A percentile compares a stretch with the other conserved stretches of the same genome.
Evolutionary conservation across 257 asterid genomes (phyloP).

Genomic region (Rauvolfia tetraphylla): DNA sequence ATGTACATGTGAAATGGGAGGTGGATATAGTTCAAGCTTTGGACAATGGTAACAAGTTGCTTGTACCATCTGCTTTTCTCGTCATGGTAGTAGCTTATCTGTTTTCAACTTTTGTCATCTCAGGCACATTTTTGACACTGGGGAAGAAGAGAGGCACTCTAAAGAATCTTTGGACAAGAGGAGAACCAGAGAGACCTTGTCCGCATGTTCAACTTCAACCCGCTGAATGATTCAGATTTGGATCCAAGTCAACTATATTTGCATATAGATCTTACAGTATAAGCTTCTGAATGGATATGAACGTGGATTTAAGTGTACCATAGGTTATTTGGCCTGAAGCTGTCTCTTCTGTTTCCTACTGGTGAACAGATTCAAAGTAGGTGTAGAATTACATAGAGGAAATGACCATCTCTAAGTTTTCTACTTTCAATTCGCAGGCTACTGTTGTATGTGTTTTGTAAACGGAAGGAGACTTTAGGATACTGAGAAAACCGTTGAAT

Average conservation of each 20-base stretch:
- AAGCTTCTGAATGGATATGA: background rate
- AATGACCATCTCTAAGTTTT: background rate
- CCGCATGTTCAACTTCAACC: constrained; percentile 53
- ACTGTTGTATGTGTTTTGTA: background rate
- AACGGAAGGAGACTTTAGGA: background rate
- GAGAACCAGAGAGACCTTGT: constrained; percentile 84
- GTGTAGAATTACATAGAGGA: background rate
- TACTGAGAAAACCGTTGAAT: background rate
- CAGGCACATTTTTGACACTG: constrained; percentile 74
- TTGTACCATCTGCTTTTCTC: background rate
- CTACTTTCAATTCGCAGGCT: constrained; percentile 5
- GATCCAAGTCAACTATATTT: background rate
- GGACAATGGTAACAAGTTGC: background rate
- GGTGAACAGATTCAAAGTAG: constrained; percentile 11
- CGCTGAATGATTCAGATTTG: constrained; percentile 2
- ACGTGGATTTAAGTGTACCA: background rate
- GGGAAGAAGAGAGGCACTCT: constrained; percentile 81
- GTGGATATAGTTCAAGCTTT: background rate
- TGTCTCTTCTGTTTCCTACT: background rate
- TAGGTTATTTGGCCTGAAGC: background rate
- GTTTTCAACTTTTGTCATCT: background rate
- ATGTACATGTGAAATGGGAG: background rate
- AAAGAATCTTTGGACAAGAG: constrained; percentile 75
- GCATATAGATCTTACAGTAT: constrained; percentile 11
- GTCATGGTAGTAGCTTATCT: background rate